These are phyloP conservation scores for Candida caryicola DNA, from an alignment of 805 yeast genomes.

Conservation along the genomic window DNA sequence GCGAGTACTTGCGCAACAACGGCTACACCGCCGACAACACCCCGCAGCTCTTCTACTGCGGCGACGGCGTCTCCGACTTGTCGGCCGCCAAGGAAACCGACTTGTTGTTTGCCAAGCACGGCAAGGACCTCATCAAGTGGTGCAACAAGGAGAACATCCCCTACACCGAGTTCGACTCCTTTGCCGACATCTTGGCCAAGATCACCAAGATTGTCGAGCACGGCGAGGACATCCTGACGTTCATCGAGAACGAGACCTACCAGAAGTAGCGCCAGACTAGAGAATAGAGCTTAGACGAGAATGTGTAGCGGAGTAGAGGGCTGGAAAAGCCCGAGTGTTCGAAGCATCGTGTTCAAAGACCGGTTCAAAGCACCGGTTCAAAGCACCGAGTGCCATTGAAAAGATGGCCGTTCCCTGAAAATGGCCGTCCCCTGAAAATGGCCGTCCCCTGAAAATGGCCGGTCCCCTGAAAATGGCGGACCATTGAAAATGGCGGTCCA, in stretches of 20 bases:
- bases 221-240: constrained; percentile 9
- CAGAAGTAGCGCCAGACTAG: no score
- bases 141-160: constrained; percentile 81
- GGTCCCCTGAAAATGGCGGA: no score
- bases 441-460: no score
- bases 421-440: no score
- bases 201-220: constrained; percentile 51
- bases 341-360: no score
- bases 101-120: constrained; percentile 87
- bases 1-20: constrained; percentile 37
- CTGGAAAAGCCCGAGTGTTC: no score
- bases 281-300: no score
- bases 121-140: constrained; percentile 82
- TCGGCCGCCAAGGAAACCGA: constrained; percentile 96
- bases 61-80: constrained; percentile 96
- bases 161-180: constrained; percentile 76
- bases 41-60: constrained; percentile 85
- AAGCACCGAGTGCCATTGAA: no score
- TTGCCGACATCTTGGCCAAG: constrained; percentile 66
- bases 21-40: constrained; percentile 24
- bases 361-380: no score
- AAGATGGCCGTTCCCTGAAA: no score
- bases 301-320: no score
- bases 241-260: constrained; percentile 7
- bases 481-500: no score